Base-by-base conservation (phyloP, 768 basidiomycete species). In the Tylopilus felleus region DNA sequence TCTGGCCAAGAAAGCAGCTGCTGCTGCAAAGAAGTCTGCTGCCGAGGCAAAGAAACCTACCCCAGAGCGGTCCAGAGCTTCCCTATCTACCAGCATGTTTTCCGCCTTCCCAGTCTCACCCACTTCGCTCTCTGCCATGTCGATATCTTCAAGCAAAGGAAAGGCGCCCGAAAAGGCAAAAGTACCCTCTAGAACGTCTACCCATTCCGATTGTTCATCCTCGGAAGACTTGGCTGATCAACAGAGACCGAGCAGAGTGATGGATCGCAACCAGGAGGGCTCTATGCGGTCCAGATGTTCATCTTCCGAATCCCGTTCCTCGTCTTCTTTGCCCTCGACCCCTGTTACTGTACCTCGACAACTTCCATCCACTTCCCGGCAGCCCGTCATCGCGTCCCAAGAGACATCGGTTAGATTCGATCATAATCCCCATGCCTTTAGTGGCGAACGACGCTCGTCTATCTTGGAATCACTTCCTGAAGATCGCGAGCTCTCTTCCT, bases 31-130 rank as follows among this genome's bases (percentile, higher is more conserved):
- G 55, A 60, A 53, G 43, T 25, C 58, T 36, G 63, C 59, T 19
- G 22, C n/a, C n/a, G n/a, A n/a, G n/a, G 12, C 33, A 52, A 65
- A 60, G 55, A 60, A 53, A 42, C 27, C 58, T 36, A 63, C 59
- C 21, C 22, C 63, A 23, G 59, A 58, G 41, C 66, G 62, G 46
- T 60, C 71, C 19, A 75, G 77, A 55, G 65, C 64, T 17, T 84
- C 84, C 0, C 58, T 83, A 25, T 73, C 79, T 5, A 76, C 74
- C 64, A 85, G 79, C 65, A 72, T 81, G 29, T 79, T 83, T 57
- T 82, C 84, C 16, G 69, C 75, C 42, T 85, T 86, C 65, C 80
- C 82, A 7, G 47, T 64, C 0, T 75, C 80, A 6, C 39, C 56
- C 17, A 45, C 60, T 29, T 57, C 48, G 19, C 38, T 53, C 23